A percentile compares a stretch with the other conserved stretches of the same genome.
These are phyloP conservation scores for Hirschfeldia incana DNA, from an alignment of 345 rosid genomes.

Conservation along the genomic window DNA sequence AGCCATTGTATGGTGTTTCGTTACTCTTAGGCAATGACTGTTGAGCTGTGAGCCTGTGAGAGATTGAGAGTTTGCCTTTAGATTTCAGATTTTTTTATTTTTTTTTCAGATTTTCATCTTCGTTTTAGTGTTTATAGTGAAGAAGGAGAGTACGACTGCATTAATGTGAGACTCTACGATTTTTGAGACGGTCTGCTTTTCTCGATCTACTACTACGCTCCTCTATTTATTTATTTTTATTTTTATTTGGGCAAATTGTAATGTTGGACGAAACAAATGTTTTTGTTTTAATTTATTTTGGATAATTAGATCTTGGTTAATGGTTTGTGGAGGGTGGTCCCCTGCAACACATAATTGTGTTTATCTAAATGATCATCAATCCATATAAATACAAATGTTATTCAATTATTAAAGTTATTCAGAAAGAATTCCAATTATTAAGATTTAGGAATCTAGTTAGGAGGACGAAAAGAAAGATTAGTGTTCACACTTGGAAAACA, in stretches of 20 bases:
- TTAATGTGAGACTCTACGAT: conserved; percentile 26
- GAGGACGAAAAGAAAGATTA: background rate
- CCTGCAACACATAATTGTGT: conserved; percentile 29
- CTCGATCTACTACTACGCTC: conserved; percentile 33
- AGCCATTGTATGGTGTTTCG: conserved; percentile 50
- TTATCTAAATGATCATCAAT: conserved; percentile 23
- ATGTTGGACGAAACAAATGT: conserved; percentile 15
- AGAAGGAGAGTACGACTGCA: conserved; percentile 16
- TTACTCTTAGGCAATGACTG: background rate
- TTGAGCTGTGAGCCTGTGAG: background rate
- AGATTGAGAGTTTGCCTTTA: conserved; percentile 17
- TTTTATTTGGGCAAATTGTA: background rate
- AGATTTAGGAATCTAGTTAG: background rate
- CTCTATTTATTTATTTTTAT: background rate
- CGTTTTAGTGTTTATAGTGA: conserved; percentile 9
- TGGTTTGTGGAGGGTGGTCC: conserved; percentile 31
- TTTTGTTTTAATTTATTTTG: conserved; percentile 10
- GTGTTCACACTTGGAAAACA: background rate
- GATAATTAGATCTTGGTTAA: background rate
- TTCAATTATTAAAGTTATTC: background rate
- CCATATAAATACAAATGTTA: conserved; percentile 6
- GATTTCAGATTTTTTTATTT: conserved; percentile 21
- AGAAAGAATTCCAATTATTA: background rate
- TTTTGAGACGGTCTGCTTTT: conserved; percentile 1
- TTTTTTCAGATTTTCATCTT: conserved; percentile 19